Conservation (phyloP, 2,329 filamentous ascomycete species). For the Cadophora gregata region DNA sequence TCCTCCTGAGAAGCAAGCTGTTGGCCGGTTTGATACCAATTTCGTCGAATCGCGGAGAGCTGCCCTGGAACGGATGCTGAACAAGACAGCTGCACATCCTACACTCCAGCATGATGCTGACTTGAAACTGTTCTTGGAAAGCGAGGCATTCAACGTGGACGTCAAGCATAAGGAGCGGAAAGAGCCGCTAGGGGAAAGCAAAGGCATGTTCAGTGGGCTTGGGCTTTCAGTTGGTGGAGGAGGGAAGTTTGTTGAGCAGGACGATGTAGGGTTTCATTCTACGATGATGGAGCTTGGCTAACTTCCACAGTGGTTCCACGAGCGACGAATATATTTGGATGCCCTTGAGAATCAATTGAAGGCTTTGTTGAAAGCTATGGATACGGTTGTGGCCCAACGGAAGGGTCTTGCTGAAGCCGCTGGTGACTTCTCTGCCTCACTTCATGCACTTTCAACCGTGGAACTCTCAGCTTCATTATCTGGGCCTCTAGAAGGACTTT, state of each 20-base stretch:
- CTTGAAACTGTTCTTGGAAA: slow-evolving; percentile 95
- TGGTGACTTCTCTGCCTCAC: slow-evolving; percentile 87
- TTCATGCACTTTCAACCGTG: slow-evolving; percentile 91
- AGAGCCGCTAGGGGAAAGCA: slow-evolving; percentile 87
- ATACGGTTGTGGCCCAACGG: slow-evolving; percentile 88
- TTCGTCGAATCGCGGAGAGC: slow-evolving; percentile 93
- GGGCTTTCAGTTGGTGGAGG: slow-evolving; percentile 78
- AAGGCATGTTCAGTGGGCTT: slow-evolving; percentile 88
- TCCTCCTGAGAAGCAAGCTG: slow-evolving; percentile 96
- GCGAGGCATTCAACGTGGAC: slow-evolving; percentile 93
- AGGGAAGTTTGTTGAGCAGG: slow-evolving; percentile 95
- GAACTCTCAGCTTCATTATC: slow-evolving; percentile 90
- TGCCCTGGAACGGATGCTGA: slow-evolving; percentile 95
- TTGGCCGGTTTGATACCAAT: slow-evolving; percentile 93
- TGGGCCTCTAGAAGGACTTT: slow-evolving; percentile 86
- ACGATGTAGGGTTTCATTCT: slow-evolving; percentile 70
- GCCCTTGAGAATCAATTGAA: slow-evolving; percentile 91
- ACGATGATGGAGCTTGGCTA: slow-evolving; percentile 29
- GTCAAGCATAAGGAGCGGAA: slow-evolving; percentile 97
- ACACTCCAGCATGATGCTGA: slow-evolving; percentile 92
- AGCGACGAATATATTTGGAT: slow-evolving; percentile 92
- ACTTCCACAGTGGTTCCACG: slow-evolving; percentile 85
- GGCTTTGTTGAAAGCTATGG: slow-evolving; percentile 89
- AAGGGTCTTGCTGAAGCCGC: slow-evolving; percentile 94
- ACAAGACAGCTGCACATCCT: slow-evolving; percentile 90